These are phyloP conservation scores for Vickermania spadyakhi DNA, from an alignment of 208 protist genomes.

Conservation along the genomic window DNA sequence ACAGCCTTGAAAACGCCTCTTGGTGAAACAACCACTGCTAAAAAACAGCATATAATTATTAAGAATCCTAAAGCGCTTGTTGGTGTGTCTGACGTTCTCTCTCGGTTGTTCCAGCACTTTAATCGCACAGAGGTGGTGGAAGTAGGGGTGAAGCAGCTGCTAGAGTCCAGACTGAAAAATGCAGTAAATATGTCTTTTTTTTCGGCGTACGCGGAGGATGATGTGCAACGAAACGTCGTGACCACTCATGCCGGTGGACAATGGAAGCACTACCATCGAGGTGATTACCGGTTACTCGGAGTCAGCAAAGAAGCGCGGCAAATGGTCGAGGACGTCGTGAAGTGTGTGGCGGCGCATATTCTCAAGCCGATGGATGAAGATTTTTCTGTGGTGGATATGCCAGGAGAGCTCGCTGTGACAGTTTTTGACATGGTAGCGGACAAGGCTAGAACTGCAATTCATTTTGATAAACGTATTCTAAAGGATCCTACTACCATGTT, in stretches of 20 bases:
- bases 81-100: constrained; percentile 50
- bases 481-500: constrained; percentile 51
- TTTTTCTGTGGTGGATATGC: constrained; percentile 68
- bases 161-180: constrained; percentile 26
- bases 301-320: constrained; percentile 31
- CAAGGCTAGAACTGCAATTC: constrained; percentile 28
- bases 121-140: constrained; percentile 51
- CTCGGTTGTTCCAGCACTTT: constrained; percentile 74
- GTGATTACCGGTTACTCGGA: constrained; percentile 44
- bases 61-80: constrained; percentile 47
- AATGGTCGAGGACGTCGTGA: constrained; percentile 32
- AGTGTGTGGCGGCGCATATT: constrained; percentile 42
- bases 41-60: constrained; percentile 20
- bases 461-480: constrained; percentile 39
- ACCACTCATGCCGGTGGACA: constrained; percentile 9
- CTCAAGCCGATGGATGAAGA: constrained; percentile 65
- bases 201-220: constrained; percentile 47
- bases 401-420: constrained; percentile 25
- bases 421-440: constrained; percentile 55
- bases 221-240: constrained; percentile 16
- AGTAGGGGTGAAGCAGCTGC: constrained; percentile 44
- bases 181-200: constrained; percentile 43
- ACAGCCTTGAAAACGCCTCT: constrained; percentile 31
- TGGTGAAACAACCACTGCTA: not conserved
- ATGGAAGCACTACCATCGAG: constrained; percentile 70